phyloP scores from a whole-genome alignment of 768 basidiomycete genomes.

The Lactarius hengduanensis region DNA sequence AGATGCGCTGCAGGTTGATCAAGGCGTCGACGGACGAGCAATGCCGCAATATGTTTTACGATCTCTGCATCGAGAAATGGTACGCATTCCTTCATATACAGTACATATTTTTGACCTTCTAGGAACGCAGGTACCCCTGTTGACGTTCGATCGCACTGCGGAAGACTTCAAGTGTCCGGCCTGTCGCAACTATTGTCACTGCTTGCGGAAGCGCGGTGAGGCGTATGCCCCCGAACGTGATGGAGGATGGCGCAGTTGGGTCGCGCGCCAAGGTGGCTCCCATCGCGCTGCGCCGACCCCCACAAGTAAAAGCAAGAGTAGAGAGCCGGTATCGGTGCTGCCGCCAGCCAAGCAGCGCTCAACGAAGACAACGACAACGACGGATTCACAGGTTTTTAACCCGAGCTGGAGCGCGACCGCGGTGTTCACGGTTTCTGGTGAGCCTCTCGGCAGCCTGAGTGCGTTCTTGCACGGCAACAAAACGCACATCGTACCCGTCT shows the following conservation, averaged over 20 bases:
- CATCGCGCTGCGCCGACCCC: neutral
- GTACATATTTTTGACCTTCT: neutral
- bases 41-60: slow-evolving; percentile 18
- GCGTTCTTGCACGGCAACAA: neutral
- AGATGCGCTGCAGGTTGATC: slow-evolving; percentile 16
- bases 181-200: slow-evolving; percentile 41
- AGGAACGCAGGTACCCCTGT: slow-evolving; percentile 38
- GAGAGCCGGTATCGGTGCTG: neutral
- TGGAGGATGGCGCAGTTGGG: slow-evolving; percentile 25
- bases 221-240: slow-evolving; percentile 40
- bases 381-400: neutral
- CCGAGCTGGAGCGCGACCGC: neutral
- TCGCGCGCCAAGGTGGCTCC: neutral
- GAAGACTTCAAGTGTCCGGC: slow-evolving; percentile 43
- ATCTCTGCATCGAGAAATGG: slow-evolving; percentile 25
- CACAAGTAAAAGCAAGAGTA: no score
- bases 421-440: neutral
- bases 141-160: slow-evolving; percentile 37
- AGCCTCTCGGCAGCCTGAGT: neutral
- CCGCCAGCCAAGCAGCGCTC: neutral
- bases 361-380: neutral
- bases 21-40: neutral
- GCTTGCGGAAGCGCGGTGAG: slow-evolving; percentile 47
- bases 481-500: neutral
- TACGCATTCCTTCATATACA: neutral